These are phyloP conservation scores for Beauveria scarabaeidicola DNA, from an alignment of 2,329 filamentous ascomycete species.

Conservation along the genomic window DNA sequence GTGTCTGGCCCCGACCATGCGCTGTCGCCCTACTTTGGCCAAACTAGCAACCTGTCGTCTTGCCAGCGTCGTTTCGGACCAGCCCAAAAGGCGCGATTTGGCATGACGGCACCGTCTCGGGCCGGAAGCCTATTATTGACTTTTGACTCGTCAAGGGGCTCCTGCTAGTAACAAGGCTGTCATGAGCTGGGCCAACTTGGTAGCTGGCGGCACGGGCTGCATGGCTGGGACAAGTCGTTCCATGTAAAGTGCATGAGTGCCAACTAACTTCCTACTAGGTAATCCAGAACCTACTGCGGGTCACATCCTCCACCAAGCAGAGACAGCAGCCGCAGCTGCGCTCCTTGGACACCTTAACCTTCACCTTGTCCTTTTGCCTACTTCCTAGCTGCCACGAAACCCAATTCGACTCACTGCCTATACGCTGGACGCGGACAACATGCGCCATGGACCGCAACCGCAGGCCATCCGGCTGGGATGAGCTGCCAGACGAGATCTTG, in stretches of 20 bases:
- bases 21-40: neutral
- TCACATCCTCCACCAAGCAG: neutral
- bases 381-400: neutral
- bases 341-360: neutral
- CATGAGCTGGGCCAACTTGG: no score
- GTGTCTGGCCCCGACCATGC: neutral
- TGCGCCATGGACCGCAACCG: constrained; percentile 21
- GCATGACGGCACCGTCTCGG: neutral
- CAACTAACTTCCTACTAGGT: no score
- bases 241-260: neutral
- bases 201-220: neutral
- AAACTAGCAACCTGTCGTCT: neutral
- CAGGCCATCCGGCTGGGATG: constrained; percentile 28
- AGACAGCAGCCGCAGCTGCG: neutral
- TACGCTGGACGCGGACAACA: constrained; percentile 4
- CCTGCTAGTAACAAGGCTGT: no score
- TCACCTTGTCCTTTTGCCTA: neutral
- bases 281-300: constrained; percentile 5
- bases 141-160: neutral
- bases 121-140: neutral
- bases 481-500: constrained; percentile 56
- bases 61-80: neutral
- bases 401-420: neutral
- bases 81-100: neutral
- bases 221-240: neutral